Evolutionary conservation across 306 rosid genomes (phyloP), one percentile per base, ranked within the genome.

Genomic region (Betula pendula): DNA sequence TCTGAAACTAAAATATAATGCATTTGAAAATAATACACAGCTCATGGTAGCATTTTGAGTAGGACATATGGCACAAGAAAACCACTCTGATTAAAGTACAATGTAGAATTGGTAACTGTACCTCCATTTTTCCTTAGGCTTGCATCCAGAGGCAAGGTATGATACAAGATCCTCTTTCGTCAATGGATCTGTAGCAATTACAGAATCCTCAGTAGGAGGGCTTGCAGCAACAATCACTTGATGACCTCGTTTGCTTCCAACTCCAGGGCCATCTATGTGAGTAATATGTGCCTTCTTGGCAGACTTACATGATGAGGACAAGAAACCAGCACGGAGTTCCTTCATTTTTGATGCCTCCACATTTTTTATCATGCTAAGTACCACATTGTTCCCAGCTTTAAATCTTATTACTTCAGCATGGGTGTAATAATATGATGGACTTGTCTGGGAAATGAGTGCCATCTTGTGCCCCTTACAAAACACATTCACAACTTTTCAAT

Each of bases 191-290:
- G 99, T 73, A 43, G 66, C 88, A 81, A 91, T 82, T 4, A 93
- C 90, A 42, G 96, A 87, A 72, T 96, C 98, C 72, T 96, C 99
- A 5, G 94, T 91, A 10, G 99, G 99, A 76, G 98, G 97, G 58
- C 99, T 90, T 3, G 99, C 97, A 68, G 93, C 88, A 66, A 96
- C 96, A 81, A 91, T 81, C 82, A 80, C 72, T 66, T 71, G 55
- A 47, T 79, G 74, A 38, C 85, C 73, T 29, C 87, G 83, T 81
- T 78, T 81, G 73, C 71, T 5, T 67, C 77, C 75, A 67, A 14
- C 56, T 40, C 79, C 69, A 5, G 55, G 78, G 43, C 60, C 40
- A 67, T 81, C 84, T 59, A 75, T 73, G 24, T 50, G 90, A 50
- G 79, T 68, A 50, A 62, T 82, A 5, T 86, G 81, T 67, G 74